Base-by-base conservation (phyloP, 169 alveolate genomes). In the Cryptosporidium sp. region DNA sequence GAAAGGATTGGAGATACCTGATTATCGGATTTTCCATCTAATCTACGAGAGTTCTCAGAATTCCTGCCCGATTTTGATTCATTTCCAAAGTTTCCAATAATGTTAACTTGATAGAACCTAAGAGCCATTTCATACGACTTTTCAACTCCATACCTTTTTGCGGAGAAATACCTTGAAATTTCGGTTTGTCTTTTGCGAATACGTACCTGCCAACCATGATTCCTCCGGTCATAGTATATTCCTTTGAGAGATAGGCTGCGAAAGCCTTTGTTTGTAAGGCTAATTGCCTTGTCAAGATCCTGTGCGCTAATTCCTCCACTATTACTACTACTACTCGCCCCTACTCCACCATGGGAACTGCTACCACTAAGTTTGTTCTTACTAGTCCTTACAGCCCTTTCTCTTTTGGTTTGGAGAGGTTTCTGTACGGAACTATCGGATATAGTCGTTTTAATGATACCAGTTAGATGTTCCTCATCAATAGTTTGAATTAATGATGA, bases 181-280 rank as follows among this genome's bases (percentile, higher is more conserved):
- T 80, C 89, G 14, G 89, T 60, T 44, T 60, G 89, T 42, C 89
- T 60, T 48, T 80, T 80, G 18, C 89, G 69, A 62, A 80, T 80
- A 42, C 89, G 69, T 23, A 80, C 89, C 23, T 80, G 89, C 89
- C 89, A 80, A 45, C 89, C 89, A 29, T 80, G 89, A n/a, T 80
- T 80, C 21, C 89, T 60, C n/a, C 89, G 61, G 39, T 80, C 89
- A 33, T 80, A 80, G 45, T 80, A 80, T 29, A 80, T 80, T 1
- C 89, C 89, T 60, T 67, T 80, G 29, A 80, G 80, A 9, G 89
- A 80, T 65, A 70, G 42, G 5, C 39, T 69, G 8, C 51, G 65
- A 21, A 42, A 51, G 18, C 48, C 52, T n/a, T 33, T 80, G 56
- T 67, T 62, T 9, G 39, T 42, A 39, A 80, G 37, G 23, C 45